A percentile compares a stretch with the other conserved stretches of the same genome.
These are phyloP conservation scores for Boletus barrowsii DNA, from an alignment of 768 basidiomycete genomes.

Conservation along the genomic window DNA sequence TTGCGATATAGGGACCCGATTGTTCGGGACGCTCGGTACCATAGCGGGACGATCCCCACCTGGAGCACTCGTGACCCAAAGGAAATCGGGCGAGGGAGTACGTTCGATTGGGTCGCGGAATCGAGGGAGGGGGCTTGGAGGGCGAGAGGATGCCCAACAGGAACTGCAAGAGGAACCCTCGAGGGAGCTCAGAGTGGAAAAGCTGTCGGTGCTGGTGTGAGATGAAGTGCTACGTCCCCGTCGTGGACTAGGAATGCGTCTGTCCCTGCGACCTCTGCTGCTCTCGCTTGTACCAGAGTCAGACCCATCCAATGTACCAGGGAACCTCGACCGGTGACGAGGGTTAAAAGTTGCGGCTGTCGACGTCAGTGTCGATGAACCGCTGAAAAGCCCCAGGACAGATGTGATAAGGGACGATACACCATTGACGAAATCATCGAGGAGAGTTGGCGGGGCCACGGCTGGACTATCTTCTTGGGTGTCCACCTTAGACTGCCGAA, in stretches of 20 bases:
- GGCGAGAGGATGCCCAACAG: slow-evolving; percentile 31
- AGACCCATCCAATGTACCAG: slow-evolving; percentile 20
- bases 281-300: slow-evolving; percentile 10
- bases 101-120: slow-evolving; percentile 28
- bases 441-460: slow-evolving; percentile 5
- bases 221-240: slow-evolving; percentile 15
- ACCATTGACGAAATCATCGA: slow-evolving; percentile 19
- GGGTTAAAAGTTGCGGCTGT: background rate
- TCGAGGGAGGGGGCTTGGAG: slow-evolving; percentile 20
- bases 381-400: slow-evolving; percentile 9
- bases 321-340: slow-evolving; percentile 7
- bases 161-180: slow-evolving; percentile 35
- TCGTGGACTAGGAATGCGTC: background rate
- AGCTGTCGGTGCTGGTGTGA: slow-evolving; percentile 32
- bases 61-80: background rate
- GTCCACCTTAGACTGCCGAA: background rate
- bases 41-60: background rate
- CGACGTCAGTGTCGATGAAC: background rate
- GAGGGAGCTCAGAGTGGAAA: slow-evolving; percentile 51
- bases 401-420: slow-evolving; percentile 17
- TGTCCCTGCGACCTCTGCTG: slow-evolving; percentile 1
- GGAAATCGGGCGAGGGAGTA: slow-evolving; percentile 34
- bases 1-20: slow-evolving; percentile 12
- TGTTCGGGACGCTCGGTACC: background rate
- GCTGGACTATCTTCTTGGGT: background rate